Percentiles rank a stretch among this genome's conserved stretches.
phyloP scores from a whole-genome alignment of 805 yeast species.

The Lipomyces kockii region DNA sequence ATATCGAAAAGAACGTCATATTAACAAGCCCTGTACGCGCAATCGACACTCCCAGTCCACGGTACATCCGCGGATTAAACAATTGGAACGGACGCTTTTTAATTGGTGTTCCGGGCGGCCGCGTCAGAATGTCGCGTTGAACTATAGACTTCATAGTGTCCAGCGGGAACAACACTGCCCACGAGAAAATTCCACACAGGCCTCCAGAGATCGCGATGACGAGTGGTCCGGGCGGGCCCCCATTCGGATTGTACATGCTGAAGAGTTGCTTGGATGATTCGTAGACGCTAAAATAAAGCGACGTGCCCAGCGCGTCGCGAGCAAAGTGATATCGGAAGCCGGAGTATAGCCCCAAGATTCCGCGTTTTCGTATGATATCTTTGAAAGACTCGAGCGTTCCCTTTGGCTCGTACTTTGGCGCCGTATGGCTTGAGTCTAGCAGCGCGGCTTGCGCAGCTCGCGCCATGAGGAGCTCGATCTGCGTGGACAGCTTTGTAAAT shows the following conservation, averaged over 20 bases:
- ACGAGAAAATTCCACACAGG: slow-evolving; percentile 71
- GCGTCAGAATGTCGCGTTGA: slow-evolving; percentile 74
- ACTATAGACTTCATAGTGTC: slow-evolving; percentile 79
- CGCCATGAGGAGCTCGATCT: slow-evolving; percentile 56
- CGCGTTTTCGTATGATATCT: slow-evolving; percentile 62
- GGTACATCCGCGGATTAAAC: slow-evolving; percentile 62
- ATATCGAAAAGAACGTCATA: slow-evolving; percentile 73
- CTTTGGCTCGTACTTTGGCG: slow-evolving; percentile 36
- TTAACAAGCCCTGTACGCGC: slow-evolving; percentile 73
- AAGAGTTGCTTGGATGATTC: slow-evolving; percentile 63
- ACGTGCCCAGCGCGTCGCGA: slow-evolving; percentile 74
- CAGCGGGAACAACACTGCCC: slow-evolving; percentile 77
- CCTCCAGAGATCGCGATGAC: slow-evolving; percentile 77
- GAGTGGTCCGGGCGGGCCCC: slow-evolving; percentile 46
- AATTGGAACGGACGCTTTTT: slow-evolving; percentile 42
- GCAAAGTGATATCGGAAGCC: slow-evolving; percentile 70
- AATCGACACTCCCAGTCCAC: slow-evolving; percentile 78
- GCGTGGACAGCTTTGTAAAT: slow-evolving; percentile 79
- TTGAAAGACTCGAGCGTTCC: slow-evolving; percentile 54
- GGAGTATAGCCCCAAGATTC: slow-evolving; percentile 67
- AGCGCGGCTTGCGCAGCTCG: slow-evolving; percentile 41
- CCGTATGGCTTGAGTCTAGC: slow-evolving; percentile 45
- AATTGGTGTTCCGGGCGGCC: slow-evolving; percentile 56
- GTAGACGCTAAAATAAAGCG: slow-evolving; percentile 72
- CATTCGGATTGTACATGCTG: slow-evolving; percentile 38